Evolutionary conservation across 805 yeast species (phyloP), one percentile per base, ranked within the genome.

Genomic region (Sugiyamaella floridensis): DNA sequence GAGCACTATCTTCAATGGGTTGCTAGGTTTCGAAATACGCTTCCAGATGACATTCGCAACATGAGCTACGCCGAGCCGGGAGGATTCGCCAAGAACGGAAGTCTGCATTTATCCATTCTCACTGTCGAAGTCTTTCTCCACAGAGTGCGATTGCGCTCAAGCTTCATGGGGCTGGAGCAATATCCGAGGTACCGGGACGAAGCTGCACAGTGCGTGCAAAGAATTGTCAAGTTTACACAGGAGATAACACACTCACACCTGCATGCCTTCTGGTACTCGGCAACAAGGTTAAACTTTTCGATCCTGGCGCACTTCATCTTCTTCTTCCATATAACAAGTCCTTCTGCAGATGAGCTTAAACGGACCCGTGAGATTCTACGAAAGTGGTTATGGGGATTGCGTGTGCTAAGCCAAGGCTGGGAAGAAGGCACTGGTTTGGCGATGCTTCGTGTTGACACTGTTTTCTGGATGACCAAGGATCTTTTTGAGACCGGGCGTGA

Each of bases 401-500:
- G 69, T 28, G 64, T 63, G 1, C 51, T 67, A 22, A 58, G 61
- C 37, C 66, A 65, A 41, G 65, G 67, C 0, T 67, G 71, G 71
- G 68, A 61, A 45, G 71, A 67, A 52, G 71, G 71, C 22, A 58
- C 70, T 22, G 69, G 70, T n/a, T 54, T 66, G 10, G 71, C 71
- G 1, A 58, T 61, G 2, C 58, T 63, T 48, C 51, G 69, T 5
- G 62, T 67, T 62, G 70, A 66, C 26, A 55, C 66, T 1, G 59
- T 66, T 12, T 66, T 67, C 41, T 64, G 67, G 58, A 60, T 58
- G 56, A 70, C 68, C 26, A 47, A 51, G 12, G 54, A 54, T n/a
- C 50, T 57, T 40, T 59, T 59, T 50, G 15, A 46, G 15, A 40
- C 41, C 10, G 40, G 37, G 3, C 46, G 32, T 34, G n/a, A 20